Conservation (phyloP, 371 early-diverging fungal genomes). For the Lichtheimia hyalospora region DNA sequence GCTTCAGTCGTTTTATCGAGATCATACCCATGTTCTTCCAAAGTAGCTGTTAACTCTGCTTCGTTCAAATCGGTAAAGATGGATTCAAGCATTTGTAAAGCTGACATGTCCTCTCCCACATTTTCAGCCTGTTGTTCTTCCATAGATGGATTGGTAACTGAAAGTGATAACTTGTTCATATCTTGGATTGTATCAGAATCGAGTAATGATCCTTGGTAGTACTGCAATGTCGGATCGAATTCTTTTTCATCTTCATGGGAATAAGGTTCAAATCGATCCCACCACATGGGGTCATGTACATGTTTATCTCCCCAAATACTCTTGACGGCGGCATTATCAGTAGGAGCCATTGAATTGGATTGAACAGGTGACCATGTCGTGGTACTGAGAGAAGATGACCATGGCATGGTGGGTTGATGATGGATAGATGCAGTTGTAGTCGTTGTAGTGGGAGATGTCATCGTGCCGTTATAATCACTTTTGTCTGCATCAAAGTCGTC, state of each 20-base stretch:
- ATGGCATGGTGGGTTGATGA: neutral
- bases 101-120: constrained; percentile 54
- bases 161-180: constrained; percentile 30
- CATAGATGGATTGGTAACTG: constrained; percentile 29
- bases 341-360: no score
- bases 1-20: constrained; percentile 45
- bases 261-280: constrained; percentile 30
- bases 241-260: constrained; percentile 34
- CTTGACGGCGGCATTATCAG: neutral
- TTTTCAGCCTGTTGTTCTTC: constrained; percentile 40
- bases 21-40: constrained; percentile 51
- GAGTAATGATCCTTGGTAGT: constrained; percentile 37
- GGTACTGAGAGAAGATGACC: neutral
- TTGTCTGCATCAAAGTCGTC: constrained; percentile 19
- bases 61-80: constrained; percentile 53
- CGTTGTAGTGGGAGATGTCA: neutral
- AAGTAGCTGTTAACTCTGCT: constrained; percentile 40
- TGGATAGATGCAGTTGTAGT: neutral
- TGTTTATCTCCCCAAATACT: constrained; percentile 9
- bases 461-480: neutral
- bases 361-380: neutral
- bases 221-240: constrained; percentile 51
- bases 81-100: constrained; percentile 54
- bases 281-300: constrained; percentile 2
- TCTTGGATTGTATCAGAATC: constrained; percentile 38